Conservation (phyloP, 2,329 filamentous ascomycete species). For the Talaromyces sp. region DNA sequence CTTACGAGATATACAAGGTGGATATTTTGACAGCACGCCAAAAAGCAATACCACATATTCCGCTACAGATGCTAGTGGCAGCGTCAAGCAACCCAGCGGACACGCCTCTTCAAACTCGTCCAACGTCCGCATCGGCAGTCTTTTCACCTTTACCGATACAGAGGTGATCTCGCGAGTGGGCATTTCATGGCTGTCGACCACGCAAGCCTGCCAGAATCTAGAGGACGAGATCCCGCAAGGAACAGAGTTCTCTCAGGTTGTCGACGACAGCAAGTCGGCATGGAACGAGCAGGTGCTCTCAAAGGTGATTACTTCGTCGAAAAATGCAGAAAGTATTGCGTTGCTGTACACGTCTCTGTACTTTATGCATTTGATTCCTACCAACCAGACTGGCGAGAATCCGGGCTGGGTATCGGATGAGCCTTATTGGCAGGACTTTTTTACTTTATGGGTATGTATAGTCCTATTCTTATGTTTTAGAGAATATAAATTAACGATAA, state of each 20-base stretch:
- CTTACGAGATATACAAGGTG: slow-evolving; percentile 43
- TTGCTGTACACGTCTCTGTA: slow-evolving; percentile 65
- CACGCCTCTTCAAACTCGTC: slow-evolving; percentile 39
- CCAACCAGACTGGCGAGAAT: slow-evolving; percentile 71
- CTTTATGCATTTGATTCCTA: slow-evolving; percentile 65
- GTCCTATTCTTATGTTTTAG: background rate
- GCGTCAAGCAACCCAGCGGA: slow-evolving; percentile 22
- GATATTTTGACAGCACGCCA: slow-evolving; percentile 48
- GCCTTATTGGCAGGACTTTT: slow-evolving; percentile 68
- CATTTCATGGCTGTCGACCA: slow-evolving; percentile 64
- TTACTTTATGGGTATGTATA: slow-evolving; percentile 54
- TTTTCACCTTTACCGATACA: slow-evolving; percentile 50
- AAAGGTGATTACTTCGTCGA: slow-evolving; percentile 62
- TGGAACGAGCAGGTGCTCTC: slow-evolving; percentile 66
- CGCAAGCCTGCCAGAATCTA: slow-evolving; percentile 63
- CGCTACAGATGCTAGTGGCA: slow-evolving; percentile 21
- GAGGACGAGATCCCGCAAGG: slow-evolving; percentile 63
- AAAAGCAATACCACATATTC: slow-evolving; percentile 23
- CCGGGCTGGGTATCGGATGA: slow-evolving; percentile 60
- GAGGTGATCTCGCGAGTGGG: slow-evolving; percentile 56
- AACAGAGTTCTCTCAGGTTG: slow-evolving; percentile 54
- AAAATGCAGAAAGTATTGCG: slow-evolving; percentile 54
- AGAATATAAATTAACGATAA: slow-evolving; percentile 55
- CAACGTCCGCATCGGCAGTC: slow-evolving; percentile 33
- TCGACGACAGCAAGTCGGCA: slow-evolving; percentile 47